Evolutionary conservation across 1,139 yeast species (phyloP).

Genomic region (Waltiozyma sp.): DNA sequence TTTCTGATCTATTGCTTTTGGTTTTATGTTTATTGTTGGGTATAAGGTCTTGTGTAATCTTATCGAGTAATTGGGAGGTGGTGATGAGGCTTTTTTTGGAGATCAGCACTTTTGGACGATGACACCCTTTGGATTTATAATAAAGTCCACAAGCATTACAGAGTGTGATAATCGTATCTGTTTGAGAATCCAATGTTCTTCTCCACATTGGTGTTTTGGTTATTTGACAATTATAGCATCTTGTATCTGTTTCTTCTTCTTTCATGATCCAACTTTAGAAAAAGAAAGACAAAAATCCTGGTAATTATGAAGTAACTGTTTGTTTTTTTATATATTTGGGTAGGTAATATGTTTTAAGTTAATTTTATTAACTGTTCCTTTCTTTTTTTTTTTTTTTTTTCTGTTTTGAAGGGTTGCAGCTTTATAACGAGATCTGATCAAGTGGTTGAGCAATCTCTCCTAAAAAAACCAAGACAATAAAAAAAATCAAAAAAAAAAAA

Average conservation of each 20-base stretch:
- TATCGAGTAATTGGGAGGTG: not conserved
- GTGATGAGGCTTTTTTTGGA: slow-evolving; percentile 12
- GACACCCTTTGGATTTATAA: slow-evolving; percentile 62
- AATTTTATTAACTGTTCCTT: no score
- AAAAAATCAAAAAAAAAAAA: no score
- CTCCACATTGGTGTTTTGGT: slow-evolving; percentile 85
- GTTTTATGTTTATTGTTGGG: not conserved
- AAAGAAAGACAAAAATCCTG: no score
- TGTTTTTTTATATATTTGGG: no score
- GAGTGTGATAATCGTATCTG: slow-evolving; percentile 44
- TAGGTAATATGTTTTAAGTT: no score
- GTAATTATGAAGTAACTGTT: no score
- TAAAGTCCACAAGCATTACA: slow-evolving; percentile 87
- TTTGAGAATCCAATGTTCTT: slow-evolving; percentile 47
- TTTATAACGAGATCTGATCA: no score
- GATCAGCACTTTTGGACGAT: slow-evolving; percentile 62
- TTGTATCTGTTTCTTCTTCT: not conserved
- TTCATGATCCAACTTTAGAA: no score
- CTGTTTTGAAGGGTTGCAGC: no score
- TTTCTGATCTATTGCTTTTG: not conserved
- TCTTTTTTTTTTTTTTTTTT: no score
- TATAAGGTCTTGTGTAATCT: not conserved
- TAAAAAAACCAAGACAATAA: no score
- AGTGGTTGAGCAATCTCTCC: no score
- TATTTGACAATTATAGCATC: slow-evolving; percentile 50